phyloP scores from a whole-genome alignment of 176 grass and related monocot species.

The Oryza nivara region DNA sequence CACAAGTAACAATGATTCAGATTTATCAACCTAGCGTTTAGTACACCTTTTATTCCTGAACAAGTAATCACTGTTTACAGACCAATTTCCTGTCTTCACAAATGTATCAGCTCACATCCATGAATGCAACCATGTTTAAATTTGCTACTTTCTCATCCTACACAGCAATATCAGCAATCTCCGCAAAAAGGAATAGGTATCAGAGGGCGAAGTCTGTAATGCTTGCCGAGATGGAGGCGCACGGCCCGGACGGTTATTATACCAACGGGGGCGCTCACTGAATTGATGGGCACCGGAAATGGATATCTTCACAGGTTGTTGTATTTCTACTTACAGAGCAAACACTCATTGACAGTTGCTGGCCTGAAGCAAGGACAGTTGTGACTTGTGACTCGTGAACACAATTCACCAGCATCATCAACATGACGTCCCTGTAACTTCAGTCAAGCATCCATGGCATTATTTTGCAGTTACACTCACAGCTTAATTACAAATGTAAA shows the following conservation, averaged over 20 bases:
- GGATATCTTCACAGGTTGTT: background rate
- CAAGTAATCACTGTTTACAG: background rate
- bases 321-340: background rate
- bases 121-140: conserved; percentile 32
- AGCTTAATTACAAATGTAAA: conserved; percentile 28
- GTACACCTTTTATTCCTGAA: background rate
- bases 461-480: conserved; percentile 8
- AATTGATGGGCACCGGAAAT: conserved; percentile 6
- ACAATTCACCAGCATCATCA: conserved; percentile 29
- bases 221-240: conserved; percentile 90
- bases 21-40: background rate
- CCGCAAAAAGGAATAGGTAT: conserved; percentile 95
- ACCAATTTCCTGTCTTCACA: background rate
- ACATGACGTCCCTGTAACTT: background rate
- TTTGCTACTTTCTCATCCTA: background rate
- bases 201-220: conserved; percentile 93
- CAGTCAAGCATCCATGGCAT: background rate
- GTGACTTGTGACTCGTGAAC: conserved; percentile 12
- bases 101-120: too few relatives aligned
- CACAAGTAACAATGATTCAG: background rate
- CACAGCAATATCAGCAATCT: conserved; percentile 73
- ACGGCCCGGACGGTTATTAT: conserved; percentile 64
- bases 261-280: conserved; percentile 51
- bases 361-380: background rate
- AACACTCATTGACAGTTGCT: conserved; percentile 26